A percentile compares a stretch with the other conserved stretches of the same genome.
Evolutionary conservation across 306 rosid genomes (phyloP).

Genomic region (Purshia tridentata): DNA sequence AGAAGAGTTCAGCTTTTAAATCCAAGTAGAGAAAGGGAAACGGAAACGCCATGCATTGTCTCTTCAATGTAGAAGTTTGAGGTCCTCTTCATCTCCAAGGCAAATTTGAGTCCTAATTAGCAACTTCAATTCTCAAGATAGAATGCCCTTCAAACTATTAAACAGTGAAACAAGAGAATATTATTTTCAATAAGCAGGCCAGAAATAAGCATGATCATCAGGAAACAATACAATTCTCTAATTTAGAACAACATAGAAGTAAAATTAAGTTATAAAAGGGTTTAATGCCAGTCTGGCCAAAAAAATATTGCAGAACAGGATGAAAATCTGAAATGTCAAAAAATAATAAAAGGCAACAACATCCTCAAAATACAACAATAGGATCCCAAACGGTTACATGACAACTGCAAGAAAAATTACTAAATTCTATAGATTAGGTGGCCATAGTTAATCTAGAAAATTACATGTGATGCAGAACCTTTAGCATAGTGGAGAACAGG

Average conservation of each 20-base stretch:
- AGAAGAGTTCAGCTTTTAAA: conserved; percentile 50
- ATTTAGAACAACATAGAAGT: neutral
- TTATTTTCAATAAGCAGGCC: neutral
- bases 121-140: too few relatives aligned
- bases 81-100: too few relatives aligned
- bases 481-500: neutral
- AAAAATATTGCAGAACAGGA: neutral
- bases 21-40: conserved; percentile 36
- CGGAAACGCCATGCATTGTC: conserved; percentile 35
- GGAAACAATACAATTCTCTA: neutral
- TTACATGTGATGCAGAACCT: neutral
- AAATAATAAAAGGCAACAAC: neutral
- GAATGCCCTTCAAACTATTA: too few relatives aligned
- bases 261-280: neutral
- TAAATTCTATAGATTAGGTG: neutral
- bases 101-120: too few relatives aligned
- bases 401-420: neutral
- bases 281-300: neutral
- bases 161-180: conserved; percentile 28
- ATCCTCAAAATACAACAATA: neutral
- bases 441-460: neutral
- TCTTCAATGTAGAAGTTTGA: too few relatives aligned
- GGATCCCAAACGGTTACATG: neutral
- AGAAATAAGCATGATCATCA: neutral
- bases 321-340: neutral